Base-by-base conservation (phyloP, 495 filamentous ascomycete species). In the Daldinia childiae region DNA sequence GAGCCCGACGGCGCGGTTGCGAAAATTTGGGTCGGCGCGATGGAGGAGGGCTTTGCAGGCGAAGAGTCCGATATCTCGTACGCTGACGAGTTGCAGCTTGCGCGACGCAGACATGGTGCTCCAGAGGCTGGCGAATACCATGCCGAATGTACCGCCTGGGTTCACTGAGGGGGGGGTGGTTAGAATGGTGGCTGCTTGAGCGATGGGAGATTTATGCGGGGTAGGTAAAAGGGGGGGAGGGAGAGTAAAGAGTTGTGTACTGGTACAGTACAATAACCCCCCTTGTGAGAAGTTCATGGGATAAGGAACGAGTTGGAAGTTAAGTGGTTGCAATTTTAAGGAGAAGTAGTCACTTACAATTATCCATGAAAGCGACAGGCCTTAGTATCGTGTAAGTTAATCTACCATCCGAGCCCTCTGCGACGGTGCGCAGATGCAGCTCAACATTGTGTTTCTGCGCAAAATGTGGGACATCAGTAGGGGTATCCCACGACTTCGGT, bases 361-460 rank as follows among this genome's bases (percentile, higher is more conserved):
- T 91, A 17, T 93, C 91, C 71, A 91, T 82, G 80, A 92, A 93
- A 0, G 87, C 87, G 0, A 82, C 82, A 0, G 91, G 89, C 4
- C 89, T 82, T 4, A 91, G 74, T 36, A 91, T 86, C 14, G 86
- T 87, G 81, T 86, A 91, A 12, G 76, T 69, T 63, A 82, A 68
- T 21, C 8, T 41, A 2, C 71, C 70, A n/a, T 65, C 79, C 17
- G 79, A 74, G 19, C 62, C 74, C 3, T 73, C 62, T 5, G 72
- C 71, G 27, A 84, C 79, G 56, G 76, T 70, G 34, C 80, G 77
- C n/a, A 92, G 81, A 69, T 91, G 77, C 21, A 87, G 56, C 80
- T 93, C 90, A 76, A 92, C 85, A 30, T 87, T 76, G 71, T 90
- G 86, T 78, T 93, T 93, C 76, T 71, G 77, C 56, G 79, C 73